Evolutionary conservation across 2,329 filamentous ascomycete species (phyloP).

Genomic region (Exophiala spinifera): DNA sequence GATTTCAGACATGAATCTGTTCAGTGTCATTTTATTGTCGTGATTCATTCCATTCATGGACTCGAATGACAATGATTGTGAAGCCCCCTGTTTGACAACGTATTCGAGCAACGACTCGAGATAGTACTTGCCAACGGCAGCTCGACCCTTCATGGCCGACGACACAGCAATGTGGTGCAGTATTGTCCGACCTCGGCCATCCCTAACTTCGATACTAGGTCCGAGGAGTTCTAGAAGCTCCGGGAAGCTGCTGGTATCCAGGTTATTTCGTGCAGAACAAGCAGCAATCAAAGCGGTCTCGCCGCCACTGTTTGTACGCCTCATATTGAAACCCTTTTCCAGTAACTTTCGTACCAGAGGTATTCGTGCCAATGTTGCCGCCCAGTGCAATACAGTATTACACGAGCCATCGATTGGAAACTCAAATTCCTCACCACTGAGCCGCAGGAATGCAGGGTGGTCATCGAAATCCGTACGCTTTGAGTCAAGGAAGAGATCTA

Average conservation of each 20-base stretch:
- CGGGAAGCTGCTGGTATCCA: constrained; percentile 85
- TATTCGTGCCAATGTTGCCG: constrained; percentile 84
- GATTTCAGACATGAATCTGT: constrained; percentile 93
- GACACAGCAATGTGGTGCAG: constrained; percentile 95
- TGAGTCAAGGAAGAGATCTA: constrained; percentile 78
- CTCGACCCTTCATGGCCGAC: constrained; percentile 89
- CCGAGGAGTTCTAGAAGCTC: constrained; percentile 86
- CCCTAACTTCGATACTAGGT: constrained; percentile 83
- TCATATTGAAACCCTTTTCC: constrained; percentile 78
- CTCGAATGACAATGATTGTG: constrained; percentile 40
- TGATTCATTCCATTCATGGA: constrained; percentile 33
- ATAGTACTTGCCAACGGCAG: constrained; percentile 90
- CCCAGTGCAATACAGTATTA: constrained; percentile 92
- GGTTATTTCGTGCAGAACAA: constrained; percentile 88
- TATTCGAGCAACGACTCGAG: constrained; percentile 92
- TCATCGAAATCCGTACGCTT: constrained; percentile 67
- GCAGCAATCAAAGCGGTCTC: constrained; percentile 93
- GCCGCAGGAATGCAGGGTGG: constrained; percentile 71
- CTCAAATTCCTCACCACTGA: constrained; percentile 79
- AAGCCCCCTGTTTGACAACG: constrained; percentile 78
- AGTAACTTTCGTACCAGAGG: constrained; percentile 78
- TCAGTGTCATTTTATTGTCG: constrained; percentile 66
- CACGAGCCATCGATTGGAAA: constrained; percentile 84
- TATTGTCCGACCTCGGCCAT: constrained; percentile 85
- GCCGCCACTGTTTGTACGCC: constrained; percentile 80